Conservation (phyloP, 2,329 filamentous ascomycete genomes). For the Penicillium sp. region DNA sequence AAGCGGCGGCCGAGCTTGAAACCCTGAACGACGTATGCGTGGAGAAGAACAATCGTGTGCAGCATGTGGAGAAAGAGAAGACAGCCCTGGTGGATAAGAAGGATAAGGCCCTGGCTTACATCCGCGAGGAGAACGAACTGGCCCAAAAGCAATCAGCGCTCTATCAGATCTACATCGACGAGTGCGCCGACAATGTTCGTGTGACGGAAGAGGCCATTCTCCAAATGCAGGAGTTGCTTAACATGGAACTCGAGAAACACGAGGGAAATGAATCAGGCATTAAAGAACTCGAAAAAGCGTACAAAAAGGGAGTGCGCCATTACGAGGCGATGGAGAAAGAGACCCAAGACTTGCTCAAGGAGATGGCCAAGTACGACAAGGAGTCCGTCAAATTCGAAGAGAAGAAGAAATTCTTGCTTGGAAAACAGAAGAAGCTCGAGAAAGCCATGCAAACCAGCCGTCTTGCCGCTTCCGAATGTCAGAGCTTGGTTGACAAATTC, state of each 20-base stretch:
- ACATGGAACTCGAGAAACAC: constrained; percentile 86
- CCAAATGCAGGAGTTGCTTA: constrained; percentile 84
- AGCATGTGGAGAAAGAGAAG: constrained; percentile 98
- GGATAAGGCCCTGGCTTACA: constrained; percentile 82
- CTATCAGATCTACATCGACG: constrained; percentile 85
- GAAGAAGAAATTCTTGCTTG: constrained; percentile 87
- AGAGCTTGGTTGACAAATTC: constrained; percentile 73
- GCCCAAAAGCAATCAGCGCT: constrained; percentile 83
- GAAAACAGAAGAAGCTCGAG: constrained; percentile 92
- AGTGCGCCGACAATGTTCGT: constrained; percentile 81
- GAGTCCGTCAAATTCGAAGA: constrained; percentile 97
- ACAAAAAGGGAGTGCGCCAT: constrained; percentile 76
- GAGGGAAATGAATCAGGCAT: constrained; percentile 85
- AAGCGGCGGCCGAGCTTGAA: constrained; percentile 85
- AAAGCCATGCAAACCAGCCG: constrained; percentile 78
- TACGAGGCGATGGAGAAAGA: constrained; percentile 79
- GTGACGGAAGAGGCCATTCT: constrained; percentile 85
- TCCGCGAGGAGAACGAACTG: constrained; percentile 90
- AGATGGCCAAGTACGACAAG: constrained; percentile 90
- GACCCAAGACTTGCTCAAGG: constrained; percentile 73
- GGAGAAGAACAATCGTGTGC: constrained; percentile 91
- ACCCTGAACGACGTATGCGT: constrained; percentile 88
- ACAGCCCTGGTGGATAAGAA: constrained; percentile 92
- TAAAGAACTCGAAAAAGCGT: constrained; percentile 80
- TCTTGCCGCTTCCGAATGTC: constrained; percentile 68